Base-by-base conservation (phyloP, 2,329 filamentous ascomycete genomes). In the Elsinoe australis region DNA sequence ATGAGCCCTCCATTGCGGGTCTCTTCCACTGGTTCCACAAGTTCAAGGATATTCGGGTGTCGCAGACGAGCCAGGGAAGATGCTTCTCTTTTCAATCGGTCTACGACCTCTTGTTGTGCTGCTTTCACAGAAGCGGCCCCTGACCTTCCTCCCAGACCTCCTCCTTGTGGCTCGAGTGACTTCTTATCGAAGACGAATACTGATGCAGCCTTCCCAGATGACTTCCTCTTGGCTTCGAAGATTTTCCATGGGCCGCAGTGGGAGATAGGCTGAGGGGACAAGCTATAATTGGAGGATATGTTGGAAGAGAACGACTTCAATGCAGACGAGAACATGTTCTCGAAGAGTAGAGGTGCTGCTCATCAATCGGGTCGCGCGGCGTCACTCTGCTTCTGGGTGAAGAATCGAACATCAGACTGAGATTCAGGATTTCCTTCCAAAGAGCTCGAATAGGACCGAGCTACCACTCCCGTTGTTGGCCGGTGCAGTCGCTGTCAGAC, bases 211-310 rank as follows among this genome's bases (percentile, higher is more conserved):
- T 92, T 94, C 56, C 86, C 87, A 0, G 88, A 95, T 22, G 85
- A 87, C 69, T 95, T 96, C 71, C 94, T 94, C 73, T 94, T 96
- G 51, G 86, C 89, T 70, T 95, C 89, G 74, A 90, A 90, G 60
- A 98, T 92, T 71, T 88, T 94, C 92, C 92, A 98, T 51, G 89
- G 87, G 14, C 92, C 92, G 12, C 89, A 86, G 46, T 80, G 80
- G 45, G 87, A 85, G n/a, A 80, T 83, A 8, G 85, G 78, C 51
- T 79, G 80, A 19, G 82, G 75, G 17, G 87, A 83, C 55, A 96
- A 74, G 57, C 84, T 80, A 68, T 98, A 98, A 70, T 95, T 94
- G 62, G 84, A 82, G 51, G 82, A 82, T 69, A 98, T 96, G 69
- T 95, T 95, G 52, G 85, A 90, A 55, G 82, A 83, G 65, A 96